A percentile compares a stretch with the other conserved stretches of the same genome.
Evolutionary conservation across 1,284 basidiomycete genomes (phyloP).

Genomic region (Macrocystidia cucumis): DNA sequence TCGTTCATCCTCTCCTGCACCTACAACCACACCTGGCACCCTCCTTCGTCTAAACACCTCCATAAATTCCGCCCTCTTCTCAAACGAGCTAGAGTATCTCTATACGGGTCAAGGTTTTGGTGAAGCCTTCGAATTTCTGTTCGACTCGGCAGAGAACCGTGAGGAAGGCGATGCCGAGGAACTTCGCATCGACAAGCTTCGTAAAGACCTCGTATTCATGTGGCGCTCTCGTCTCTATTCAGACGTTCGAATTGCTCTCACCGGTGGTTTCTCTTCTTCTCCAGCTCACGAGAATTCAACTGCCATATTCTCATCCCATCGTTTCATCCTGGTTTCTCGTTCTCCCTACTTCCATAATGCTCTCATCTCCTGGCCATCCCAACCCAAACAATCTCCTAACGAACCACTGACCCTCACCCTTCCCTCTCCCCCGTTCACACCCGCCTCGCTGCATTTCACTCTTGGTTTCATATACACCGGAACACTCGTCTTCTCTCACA

Average conservation of each 20-base stretch:
- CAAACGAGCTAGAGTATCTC: slow-evolving; percentile 84
- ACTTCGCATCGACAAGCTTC: slow-evolving; percentile 77
- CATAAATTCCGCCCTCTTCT: slow-evolving; percentile 71
- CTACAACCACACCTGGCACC: slow-evolving; percentile 20
- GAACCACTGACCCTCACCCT: slow-evolving; percentile 60
- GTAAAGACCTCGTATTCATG: slow-evolving; percentile 92
- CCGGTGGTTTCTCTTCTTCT: slow-evolving; percentile 49
- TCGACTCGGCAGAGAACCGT: slow-evolving; percentile 57
- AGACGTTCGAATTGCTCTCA: slow-evolving; percentile 77
- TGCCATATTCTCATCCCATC: slow-evolving; percentile 85
- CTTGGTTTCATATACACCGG: slow-evolving; percentile 94
- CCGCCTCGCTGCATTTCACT: slow-evolving; percentile 90
- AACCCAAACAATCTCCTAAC: slow-evolving; percentile 18
- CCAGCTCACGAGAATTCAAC: slow-evolving; percentile 60
- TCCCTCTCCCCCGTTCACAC: slow-evolving; percentile 91
- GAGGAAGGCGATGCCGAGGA: slow-evolving; percentile 52
- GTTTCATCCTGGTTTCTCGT: slow-evolving; percentile 87
- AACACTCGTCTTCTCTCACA: slow-evolving; percentile 87
- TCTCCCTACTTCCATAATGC: slow-evolving; percentile 83
- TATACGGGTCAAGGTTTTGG: slow-evolving; percentile 86
- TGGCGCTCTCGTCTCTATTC: slow-evolving; percentile 91
- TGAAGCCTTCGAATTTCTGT: slow-evolving; percentile 85
- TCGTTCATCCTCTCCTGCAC: slow-evolving; percentile 20
- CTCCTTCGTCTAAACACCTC: slow-evolving; percentile 49
- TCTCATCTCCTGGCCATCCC: slow-evolving; percentile 50